phyloP scores from a whole-genome alignment of 2,329 filamentous ascomycete genomes.

The Fusarium irregulare region DNA sequence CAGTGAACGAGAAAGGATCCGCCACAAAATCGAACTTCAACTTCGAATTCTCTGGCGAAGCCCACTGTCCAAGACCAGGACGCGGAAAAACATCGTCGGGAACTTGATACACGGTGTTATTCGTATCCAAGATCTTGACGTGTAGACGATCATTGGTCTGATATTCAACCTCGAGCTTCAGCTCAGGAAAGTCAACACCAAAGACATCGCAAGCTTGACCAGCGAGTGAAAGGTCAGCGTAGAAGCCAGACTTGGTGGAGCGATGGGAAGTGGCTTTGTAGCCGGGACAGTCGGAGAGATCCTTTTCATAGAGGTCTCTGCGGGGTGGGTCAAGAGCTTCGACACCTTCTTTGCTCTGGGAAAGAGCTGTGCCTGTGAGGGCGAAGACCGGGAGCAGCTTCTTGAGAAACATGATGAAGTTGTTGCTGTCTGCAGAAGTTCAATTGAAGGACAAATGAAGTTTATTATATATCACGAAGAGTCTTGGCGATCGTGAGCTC shows the following conservation, averaged over 20 bases:
- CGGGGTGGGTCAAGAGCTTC: constrained; percentile 30
- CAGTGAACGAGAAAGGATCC: constrained; percentile 74
- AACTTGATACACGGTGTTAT: constrained; percentile 78
- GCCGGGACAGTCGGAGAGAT: constrained; percentile 66
- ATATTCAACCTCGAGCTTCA: constrained; percentile 70
- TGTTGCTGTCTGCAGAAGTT: neutral
- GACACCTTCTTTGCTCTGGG: constrained; percentile 38
- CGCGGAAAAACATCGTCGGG: constrained; percentile 75
- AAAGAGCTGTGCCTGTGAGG: constrained; percentile 26
- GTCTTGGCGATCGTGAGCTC: neutral
- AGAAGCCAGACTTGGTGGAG: constrained; percentile 65
- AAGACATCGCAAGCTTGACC: constrained; percentile 81
- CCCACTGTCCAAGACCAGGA: constrained; percentile 46
- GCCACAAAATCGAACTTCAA: constrained; percentile 59
- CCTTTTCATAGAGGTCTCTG: constrained; percentile 37
- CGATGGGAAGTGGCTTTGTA: constrained; percentile 73
- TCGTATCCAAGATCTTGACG: constrained; percentile 77
- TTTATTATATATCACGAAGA: constrained; percentile 28
- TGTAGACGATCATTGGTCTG: constrained; percentile 68
- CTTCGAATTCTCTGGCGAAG: constrained; percentile 49
- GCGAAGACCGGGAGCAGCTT: constrained; percentile 27
- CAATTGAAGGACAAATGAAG: neutral
- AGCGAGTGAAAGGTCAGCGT: constrained; percentile 76
- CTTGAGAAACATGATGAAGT: constrained; percentile 32
- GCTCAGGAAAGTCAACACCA: constrained; percentile 75